Conservation (phyloP, 352 stramenopile genomes). For the Globisporangium canariense region DNA sequence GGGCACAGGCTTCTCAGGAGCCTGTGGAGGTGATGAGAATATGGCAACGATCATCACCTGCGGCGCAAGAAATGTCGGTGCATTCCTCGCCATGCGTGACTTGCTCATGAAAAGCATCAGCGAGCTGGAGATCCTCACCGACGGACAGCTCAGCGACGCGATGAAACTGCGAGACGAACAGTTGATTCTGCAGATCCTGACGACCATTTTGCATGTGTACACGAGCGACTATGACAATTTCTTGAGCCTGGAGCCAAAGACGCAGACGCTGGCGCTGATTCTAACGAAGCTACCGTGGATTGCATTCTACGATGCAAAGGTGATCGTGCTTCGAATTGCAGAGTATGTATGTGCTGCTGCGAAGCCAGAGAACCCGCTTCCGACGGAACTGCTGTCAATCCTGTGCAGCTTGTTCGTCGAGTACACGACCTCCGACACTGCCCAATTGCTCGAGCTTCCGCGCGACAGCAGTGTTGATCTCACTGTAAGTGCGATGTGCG, state of each 20-base stretch:
- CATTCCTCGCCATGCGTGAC: slow-evolving; percentile 63
- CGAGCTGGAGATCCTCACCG: slow-evolving; percentile 18
- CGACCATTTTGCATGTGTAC: slow-evolving; percentile 66
- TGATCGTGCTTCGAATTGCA: slow-evolving; percentile 75
- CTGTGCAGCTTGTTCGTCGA: slow-evolving; percentile 69
- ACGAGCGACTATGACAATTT: slow-evolving; percentile 75
- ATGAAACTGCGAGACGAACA: slow-evolving; percentile 32
- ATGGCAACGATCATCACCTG: slow-evolving; percentile 40
- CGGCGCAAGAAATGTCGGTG: slow-evolving; percentile 56
- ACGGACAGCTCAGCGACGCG: slow-evolving; percentile 5
- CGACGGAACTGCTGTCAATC: slow-evolving; percentile 60
- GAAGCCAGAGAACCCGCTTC: slow-evolving; percentile 34
- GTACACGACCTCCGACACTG: slow-evolving; percentile 29
- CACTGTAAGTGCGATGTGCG: neutral
- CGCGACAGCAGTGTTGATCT: neutral
- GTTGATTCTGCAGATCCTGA: slow-evolving; percentile 57
- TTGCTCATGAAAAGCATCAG: slow-evolving; percentile 54
- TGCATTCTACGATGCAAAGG: slow-evolving; percentile 46
- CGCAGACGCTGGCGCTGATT: slow-evolving; percentile 60
- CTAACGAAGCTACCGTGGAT: slow-evolving; percentile 62
- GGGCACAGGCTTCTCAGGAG: slow-evolving; percentile 39
- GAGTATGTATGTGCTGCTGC: slow-evolving; percentile 71
- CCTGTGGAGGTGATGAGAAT: slow-evolving; percentile 31
- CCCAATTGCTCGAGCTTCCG: slow-evolving; percentile 17
- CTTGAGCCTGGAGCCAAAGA: slow-evolving; percentile 63